A percentile compares a stretch with the other conserved stretches of the same genome.
phyloP scores from a whole-genome alignment of 345 rosid species.

The Melastoma malabathricum region DNA sequence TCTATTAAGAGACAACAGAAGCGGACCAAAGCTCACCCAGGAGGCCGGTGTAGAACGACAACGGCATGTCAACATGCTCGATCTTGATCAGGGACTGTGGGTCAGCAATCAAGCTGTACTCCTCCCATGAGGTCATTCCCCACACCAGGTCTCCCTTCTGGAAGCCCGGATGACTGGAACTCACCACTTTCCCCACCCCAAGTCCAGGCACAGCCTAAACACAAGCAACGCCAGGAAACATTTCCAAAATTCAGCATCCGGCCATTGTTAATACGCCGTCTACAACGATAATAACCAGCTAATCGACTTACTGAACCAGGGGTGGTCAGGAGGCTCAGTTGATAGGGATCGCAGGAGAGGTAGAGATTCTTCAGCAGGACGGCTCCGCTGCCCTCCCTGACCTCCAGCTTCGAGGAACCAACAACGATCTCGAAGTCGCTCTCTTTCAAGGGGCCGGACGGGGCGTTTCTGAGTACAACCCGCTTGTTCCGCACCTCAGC shows the following conservation, averaged over 20 bases:
- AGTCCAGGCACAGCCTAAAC: conserved; percentile 56
- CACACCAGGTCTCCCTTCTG: conserved; percentile 41
- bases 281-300: too few relatives aligned
- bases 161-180: conserved; percentile 43
- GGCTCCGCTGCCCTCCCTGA: conserved; percentile 16
- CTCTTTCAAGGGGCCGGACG: conserved; percentile 30
- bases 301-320: too few relatives aligned
- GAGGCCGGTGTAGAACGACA: conserved; percentile 60
- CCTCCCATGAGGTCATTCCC: conserved; percentile 70
- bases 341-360: conserved; percentile 26
- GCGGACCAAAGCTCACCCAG: conserved; percentile 30
- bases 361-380: conserved; percentile 45
- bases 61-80: conserved; percentile 32
- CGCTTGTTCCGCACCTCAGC: conserved; percentile 31
- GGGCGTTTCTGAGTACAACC: conserved; percentile 24
- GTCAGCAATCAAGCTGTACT: conserved; percentile 41
- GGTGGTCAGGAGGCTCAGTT: too few relatives aligned
- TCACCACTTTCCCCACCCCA: conserved; percentile 53
- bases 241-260: too few relatives aligned
- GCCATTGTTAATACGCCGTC: too few relatives aligned
- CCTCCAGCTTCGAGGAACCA: conserved; percentile 14
- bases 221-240: not conserved
- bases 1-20: too few relatives aligned
- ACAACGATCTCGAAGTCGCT: conserved; percentile 23
- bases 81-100: conserved; percentile 36